phyloP scores from a whole-genome alignment of 2,329 filamentous ascomycete species.

The Venturia carpophila region DNA sequence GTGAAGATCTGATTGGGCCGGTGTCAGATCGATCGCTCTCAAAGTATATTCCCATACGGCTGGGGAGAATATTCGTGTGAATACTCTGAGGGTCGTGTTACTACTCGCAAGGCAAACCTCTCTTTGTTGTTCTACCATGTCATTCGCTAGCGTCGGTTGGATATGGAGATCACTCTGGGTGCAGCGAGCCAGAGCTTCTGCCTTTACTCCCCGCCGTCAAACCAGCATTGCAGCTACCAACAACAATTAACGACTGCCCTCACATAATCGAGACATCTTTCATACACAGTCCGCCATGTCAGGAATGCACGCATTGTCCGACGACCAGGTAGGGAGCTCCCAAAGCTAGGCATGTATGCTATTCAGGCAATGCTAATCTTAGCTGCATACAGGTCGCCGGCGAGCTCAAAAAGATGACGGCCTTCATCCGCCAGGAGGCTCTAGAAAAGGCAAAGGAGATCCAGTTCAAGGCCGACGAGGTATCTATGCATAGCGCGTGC shows the following conservation, averaged over 20 bases:
- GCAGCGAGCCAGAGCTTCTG: neutral
- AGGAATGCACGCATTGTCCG: slow-evolving; percentile 87
- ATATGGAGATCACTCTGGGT: neutral
- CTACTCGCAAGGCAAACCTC: neutral
- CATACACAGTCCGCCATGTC: slow-evolving; percentile 56
- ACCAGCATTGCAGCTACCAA: neutral
- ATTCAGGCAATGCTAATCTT: slow-evolving; percentile 8
- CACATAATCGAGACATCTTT: neutral
- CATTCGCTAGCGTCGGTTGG: neutral
- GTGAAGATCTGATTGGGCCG: neutral
- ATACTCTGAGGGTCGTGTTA: neutral
- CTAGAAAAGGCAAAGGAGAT: slow-evolving; percentile 96
- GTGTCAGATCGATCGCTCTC: neutral
- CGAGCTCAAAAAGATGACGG: slow-evolving; percentile 99
- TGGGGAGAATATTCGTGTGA: neutral
- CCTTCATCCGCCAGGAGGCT: slow-evolving; percentile 98
- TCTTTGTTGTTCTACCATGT: neutral
- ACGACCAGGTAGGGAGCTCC: slow-evolving; percentile 71
- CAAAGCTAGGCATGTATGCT: slow-evolving; percentile 21
- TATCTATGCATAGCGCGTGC: neutral
- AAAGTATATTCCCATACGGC: neutral
- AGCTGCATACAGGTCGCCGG: slow-evolving; percentile 66
- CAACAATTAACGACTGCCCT: neutral
- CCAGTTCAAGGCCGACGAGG: slow-evolving; percentile 91
- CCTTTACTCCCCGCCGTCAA: neutral